These are phyloP conservation scores for Triticum monococcum DNA, from an alignment of 176 grass and related monocot species.

Conservation along the genomic window DNA sequence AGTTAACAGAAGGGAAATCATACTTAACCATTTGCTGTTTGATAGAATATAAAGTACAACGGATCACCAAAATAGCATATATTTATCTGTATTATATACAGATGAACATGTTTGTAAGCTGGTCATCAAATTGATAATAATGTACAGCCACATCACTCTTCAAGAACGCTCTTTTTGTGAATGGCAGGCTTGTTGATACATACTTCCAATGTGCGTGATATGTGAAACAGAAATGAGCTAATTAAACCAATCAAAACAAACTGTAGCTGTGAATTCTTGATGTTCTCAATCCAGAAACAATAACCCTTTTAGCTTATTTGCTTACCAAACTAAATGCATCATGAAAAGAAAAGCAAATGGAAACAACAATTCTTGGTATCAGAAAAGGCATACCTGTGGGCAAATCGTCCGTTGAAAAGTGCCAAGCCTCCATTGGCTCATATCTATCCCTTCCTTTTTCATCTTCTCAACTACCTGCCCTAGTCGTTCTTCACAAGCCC, in stretches of 20 bases:
- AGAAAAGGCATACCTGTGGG: constrained; percentile 18
- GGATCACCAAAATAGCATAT: constrained; percentile 7
- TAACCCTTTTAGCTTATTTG: neutral
- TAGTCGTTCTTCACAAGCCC: constrained; percentile 22
- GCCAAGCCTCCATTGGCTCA: constrained; percentile 39
- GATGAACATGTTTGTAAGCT: neutral
- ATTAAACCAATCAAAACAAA: neutral
- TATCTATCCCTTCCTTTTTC: constrained; percentile 51
- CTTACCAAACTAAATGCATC: neutral
- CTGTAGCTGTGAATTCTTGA: neutral
- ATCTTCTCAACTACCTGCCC: constrained; percentile 39
- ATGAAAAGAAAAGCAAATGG: neutral
- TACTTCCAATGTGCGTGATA: neutral
- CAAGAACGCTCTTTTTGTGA: neutral
- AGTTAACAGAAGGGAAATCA: constrained; percentile 38
- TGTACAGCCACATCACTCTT: neutral
- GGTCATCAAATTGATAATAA: neutral
- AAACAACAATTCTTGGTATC: neutral
- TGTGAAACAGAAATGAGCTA: neutral
- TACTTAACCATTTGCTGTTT: constrained; percentile 10
- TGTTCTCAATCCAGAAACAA: neutral
- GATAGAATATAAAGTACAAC: constrained; percentile 6
- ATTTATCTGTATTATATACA: neutral
- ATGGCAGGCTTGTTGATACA: neutral
- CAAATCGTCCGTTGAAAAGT: constrained; percentile 33